These are phyloP conservation scores for Chaetomium strumarium DNA, from an alignment of 2,329 filamentous ascomycete species.

Conservation along the genomic window DNA sequence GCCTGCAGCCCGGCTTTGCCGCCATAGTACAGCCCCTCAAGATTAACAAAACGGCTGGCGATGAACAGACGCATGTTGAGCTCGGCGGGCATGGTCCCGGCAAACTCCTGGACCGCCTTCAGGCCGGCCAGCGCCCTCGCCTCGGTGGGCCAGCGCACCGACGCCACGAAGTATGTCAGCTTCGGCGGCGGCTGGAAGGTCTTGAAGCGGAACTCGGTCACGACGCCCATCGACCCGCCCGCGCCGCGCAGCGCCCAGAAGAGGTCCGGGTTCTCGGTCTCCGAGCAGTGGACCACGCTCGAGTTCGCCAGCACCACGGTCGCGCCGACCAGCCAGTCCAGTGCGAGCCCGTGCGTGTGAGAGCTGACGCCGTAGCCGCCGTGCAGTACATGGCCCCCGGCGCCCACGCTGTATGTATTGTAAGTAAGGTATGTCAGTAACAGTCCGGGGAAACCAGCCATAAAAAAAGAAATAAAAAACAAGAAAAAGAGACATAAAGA, in stretches of 20 bases:
- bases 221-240: constrained; percentile 36
- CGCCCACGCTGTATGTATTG: constrained; percentile 33
- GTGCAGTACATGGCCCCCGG: constrained; percentile 36
- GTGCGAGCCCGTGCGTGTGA: constrained; percentile 31
- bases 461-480: too few relatives aligned
- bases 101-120: constrained; percentile 28
- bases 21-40: constrained; percentile 37
- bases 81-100: constrained; percentile 34
- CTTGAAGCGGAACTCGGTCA: constrained; percentile 35
- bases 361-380: constrained; percentile 37
- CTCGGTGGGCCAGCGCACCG: constrained; percentile 27
- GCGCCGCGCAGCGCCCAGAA: constrained; percentile 41
- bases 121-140: constrained; percentile 25
- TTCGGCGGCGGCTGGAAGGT: constrained; percentile 34
- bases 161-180: constrained; percentile 30
- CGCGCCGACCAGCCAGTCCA: constrained; percentile 34
- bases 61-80: constrained; percentile 39
- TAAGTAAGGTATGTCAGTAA: constrained; percentile 1
- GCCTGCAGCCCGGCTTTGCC: constrained; percentile 30
- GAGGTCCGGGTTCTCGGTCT: constrained; percentile 34
- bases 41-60: constrained; percentile 30
- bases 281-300: constrained; percentile 30
- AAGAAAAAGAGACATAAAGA: too few relatives aligned
- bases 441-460: too few relatives aligned
- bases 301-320: constrained; percentile 36